Base-by-base conservation (phyloP, 257 asterid genomes). In the Jaltomata sinuosa region DNA sequence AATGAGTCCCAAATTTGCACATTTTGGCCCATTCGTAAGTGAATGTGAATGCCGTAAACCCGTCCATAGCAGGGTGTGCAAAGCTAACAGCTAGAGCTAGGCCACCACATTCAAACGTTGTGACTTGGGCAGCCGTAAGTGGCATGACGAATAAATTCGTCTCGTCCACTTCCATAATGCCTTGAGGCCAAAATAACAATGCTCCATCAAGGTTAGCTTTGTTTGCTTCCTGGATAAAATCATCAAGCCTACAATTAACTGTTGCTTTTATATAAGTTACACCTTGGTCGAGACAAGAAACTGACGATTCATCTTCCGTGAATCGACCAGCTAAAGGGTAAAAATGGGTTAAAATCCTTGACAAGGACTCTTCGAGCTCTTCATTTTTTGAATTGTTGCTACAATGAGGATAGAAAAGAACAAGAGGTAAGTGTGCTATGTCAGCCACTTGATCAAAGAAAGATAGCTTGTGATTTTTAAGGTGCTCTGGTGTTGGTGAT, bases 311-410 rank as follows among this genome's bases (percentile, higher is more conserved):
- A 45, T 87, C 49, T 5, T 83, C 74, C 1, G 32, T 83, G 32
- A 85, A 10, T 53, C 90, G 53, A 4, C 94, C 94, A 5, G 91
- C 91, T 16, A 91, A 83, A 3, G 92, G 91, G 45, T 91, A 91
- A 38, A 83, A 87, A 8, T 68, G 21, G 53, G 89, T 29, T 42
- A 91, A n/a, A n/a, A n/a, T n/a, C n/a, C n/a, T n/a, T n/a, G n/a
- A n/a, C n/a, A n/a, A n/a, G n/a, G n/a, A n/a, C n/a, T n/a, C n/a
- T n/a, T n/a, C n/a, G n/a, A n/a, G n/a, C n/a, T n/a, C n/a, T n/a
- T n/a, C n/a, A n/a, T n/a, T n/a, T n/a, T n/a, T n/a, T n/a, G n/a
- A n/a, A n/a, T n/a, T n/a, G n/a, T n/a, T n/a, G n/a, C n/a, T n/a
- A n/a, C n/a, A n/a, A n/a, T n/a, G n/a, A n/a, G n/a, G n/a, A n/a